Evolutionary conservation across 2,329 filamentous ascomycete genomes (phyloP), one percentile per base, ranked within the genome.

Genomic region (Aureobasidium pullulans): DNA sequence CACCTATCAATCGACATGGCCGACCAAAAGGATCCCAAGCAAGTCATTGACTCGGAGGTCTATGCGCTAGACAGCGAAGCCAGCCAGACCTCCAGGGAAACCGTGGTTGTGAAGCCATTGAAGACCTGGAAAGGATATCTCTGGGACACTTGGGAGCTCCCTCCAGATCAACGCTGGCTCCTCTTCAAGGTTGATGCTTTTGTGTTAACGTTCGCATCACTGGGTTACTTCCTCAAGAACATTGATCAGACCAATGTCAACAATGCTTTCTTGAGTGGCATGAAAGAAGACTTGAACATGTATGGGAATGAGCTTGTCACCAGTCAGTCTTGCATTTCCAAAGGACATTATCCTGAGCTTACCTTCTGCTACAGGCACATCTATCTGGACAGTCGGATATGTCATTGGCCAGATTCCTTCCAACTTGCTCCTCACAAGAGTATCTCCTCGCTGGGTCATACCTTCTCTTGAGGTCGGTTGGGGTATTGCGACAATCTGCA

Each of bases 191-290:
- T 58, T 13, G 54, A 58, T n/a, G 42, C 44, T 13, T 58, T 47
- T n/a, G 54, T 58, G 2, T 32, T 58, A 8, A 58, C 54, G 9
- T 58, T 58, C 28, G 42, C 42, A 6, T 58, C 42, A 11, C 6
- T 58, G 16, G 47, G 44, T 4, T 59, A 49, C 54, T 62, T 64
- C 40, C 49, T 62, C 52, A 66, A 63, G 57, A 58, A 63, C 29
- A 67, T 74, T 6, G 73, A 76, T 58, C 68, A 72, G 19, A 71
- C 71, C 11, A 76, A 76, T 52, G 66, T 76, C 36, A 73, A 71
- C 60, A 76, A 76, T 65, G 74, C 74, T 8, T 76, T 73, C 57
- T 71, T 76, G 11, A 66, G 69, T 48, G 73, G 74, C 5, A 76
- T 76, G 73, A 70, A 70, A 61, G 73, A 75, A 62, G 72, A 76